Percentiles rank a stretch among this genome's conserved stretches.
phyloP scores from a whole-genome alignment of 192 early-diverging fungal genomes.

The Geosiphon pyriformis region DNA sequence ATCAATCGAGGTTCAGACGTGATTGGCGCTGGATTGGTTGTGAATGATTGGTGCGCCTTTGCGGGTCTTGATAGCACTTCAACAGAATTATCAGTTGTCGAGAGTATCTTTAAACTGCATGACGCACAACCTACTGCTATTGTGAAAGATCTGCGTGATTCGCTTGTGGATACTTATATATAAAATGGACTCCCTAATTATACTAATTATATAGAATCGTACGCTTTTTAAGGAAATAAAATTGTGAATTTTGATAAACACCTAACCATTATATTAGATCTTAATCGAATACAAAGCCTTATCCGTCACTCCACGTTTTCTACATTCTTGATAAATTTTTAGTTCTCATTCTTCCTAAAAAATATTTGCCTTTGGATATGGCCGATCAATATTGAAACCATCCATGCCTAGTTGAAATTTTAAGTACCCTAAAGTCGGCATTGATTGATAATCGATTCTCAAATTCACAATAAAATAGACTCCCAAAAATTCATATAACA shows the following conservation, averaged over 20 bases:
- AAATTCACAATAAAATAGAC: too few relatives aligned
- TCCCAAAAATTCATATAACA: too few relatives aligned
- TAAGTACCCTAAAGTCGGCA: too few relatives aligned
- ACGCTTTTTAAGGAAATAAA: background rate
- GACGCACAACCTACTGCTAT: conserved; percentile 85
- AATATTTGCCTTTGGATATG: too few relatives aligned
- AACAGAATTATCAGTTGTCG: conserved; percentile 95
- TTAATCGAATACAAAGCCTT: too few relatives aligned
- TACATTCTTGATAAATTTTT: background rate
- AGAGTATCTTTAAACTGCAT: conserved; percentile 96
- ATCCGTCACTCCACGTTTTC: too few relatives aligned
- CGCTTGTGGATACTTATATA: conserved; percentile 81
- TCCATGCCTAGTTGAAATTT: too few relatives aligned
- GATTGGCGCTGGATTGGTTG: conserved; percentile 94
- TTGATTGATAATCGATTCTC: too few relatives aligned
- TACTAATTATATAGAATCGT: background rate
- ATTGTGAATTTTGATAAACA: background rate
- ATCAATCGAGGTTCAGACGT: conserved; percentile 98
- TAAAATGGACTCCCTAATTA: conserved; percentile 26
- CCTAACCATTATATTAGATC: too few relatives aligned
- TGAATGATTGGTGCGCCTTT: conserved; percentile 98
- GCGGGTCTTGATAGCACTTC: conserved; percentile 93
- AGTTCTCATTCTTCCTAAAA: background rate
- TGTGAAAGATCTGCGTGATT: conserved; percentile 91
- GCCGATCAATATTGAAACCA: too few relatives aligned